Base-by-base conservation (phyloP, 257 asterid species). In the Rhazya stricta region DNA sequence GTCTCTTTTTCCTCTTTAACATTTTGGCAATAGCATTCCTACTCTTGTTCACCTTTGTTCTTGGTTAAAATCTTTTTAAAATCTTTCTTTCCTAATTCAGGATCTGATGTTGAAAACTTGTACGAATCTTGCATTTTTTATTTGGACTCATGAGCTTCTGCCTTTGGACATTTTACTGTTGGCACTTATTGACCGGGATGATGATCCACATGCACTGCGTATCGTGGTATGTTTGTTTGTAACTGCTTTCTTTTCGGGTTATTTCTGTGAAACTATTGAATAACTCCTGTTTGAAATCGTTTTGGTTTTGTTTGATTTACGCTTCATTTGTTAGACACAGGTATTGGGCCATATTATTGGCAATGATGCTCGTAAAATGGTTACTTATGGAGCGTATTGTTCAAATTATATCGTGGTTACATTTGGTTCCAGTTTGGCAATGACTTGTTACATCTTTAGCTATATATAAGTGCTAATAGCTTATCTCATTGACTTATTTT, bases 141-240 rank as follows among this genome's bases (percentile, higher is more conserved):
- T 91, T 81, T 94, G 98, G 98, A 94, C 91, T 75, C 95, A 89
- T 79, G 99, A 94, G 89, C 90, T 92, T 68, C 84, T 94, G 75
- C 99, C 99, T 61, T 74, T 88, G 83, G 99, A 94, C 87, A 92
- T 94, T 80, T 81, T 94, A 77, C 85, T 94, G 19, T 88, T 94
- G 79, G 97, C 99, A 70, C 94, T 94, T 84, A 87, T 84, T 74
- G 99, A 94, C 79, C 93, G 98, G 42, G 99, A 94, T 83, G 98
- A 94, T 81, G 98, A 92, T 87, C 96, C 98, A 43, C 88, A 94
- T 80, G 94, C 97, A 80, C 82, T 94, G 79, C 91, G 91, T 72
- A 88, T 94, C 72, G 99, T 89, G 96, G 99, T 94, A 89, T 41
- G 94, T 73, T 62, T 79, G 36, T 23, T 71, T 72, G 53, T 79